Base-by-base conservation (phyloP, 805 yeast species). In the Candida odintsovae region DNA sequence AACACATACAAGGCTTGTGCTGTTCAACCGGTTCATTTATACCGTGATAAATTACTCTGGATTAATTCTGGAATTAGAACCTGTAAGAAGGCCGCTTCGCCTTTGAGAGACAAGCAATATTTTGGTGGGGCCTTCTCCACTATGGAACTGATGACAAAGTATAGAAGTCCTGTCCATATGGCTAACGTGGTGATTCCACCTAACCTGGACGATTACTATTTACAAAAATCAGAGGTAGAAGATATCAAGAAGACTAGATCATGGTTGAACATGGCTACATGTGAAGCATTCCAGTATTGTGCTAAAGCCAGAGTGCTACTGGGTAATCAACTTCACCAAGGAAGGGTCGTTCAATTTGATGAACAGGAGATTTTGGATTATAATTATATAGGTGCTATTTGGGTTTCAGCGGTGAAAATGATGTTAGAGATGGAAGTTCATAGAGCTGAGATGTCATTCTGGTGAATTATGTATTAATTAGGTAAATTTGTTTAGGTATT, bases 11-110 rank as follows among this genome's bases (percentile, higher is more conserved):
- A 77, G 55, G 54, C 78, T 16, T 79, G 84, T 55, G 70, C 82
- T 1, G 75, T 75, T 29, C 83, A 78, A 53, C 84, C 84, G 1
- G 82, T 76, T 2, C 85, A 80, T 57, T 60, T 79, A 11, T 62
- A 64, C 37, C 43, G 44, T 4, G 67, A 65, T 38, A 63, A 72
- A 3, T 54, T 80, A 26, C 54, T 77, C 2, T 79, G 84, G 84
- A 70, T 80, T 50, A 80, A 80, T 52, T 77, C 83, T 1, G 84
- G 84, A 0, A 75, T 78, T 56, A 58, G 68, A 43, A 70, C 62
- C 41, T 80, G 86, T 59, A 51, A 54, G 33, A 54, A 45, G 19
- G 10, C 31, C 4, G 23, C 38, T 13, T 41, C 20, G 16, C 42
- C 26, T n/a, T 26, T 44, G 13, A 15, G 20, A 7, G 43, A 42